Base-by-base conservation (phyloP, 2,329 filamentous ascomycete species). In the Talaromyces sp. region DNA sequence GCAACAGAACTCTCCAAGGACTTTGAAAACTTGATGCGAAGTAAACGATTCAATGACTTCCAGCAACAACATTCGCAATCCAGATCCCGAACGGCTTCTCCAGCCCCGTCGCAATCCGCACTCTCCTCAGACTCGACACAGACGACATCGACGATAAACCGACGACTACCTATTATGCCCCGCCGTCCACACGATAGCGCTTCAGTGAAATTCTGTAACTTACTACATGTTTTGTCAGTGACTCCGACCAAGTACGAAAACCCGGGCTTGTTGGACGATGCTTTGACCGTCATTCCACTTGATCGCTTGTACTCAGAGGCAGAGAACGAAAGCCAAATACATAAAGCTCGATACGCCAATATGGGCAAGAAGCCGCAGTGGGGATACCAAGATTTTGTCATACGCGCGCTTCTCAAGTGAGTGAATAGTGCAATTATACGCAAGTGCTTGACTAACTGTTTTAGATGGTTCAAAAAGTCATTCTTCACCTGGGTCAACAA, bases 401-500 rank as follows among this genome's bases (percentile, higher is more conserved):
- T 98, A 73, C 87, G 91, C 70, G 92, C 94, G 67, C 83, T 98
- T 69, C 83, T 98, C 73, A 89, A 88, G 90, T 93, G 82, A 71
- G 87, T 59, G 62, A 56, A 59, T 19, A 22, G 19, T 22, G 31
- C 33, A n/a, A 25, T 11, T 17, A 31, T 15, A 2, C 8, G 1
- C 2, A 52, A 8, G 33, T 37, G 52, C 52, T 22, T 52, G 22
- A 25, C 59, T 50, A 66, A 68, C 61, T 61, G 61, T 61, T 13
- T 22, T 65, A 92, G 91, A 79, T 98, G 95, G 95, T 99, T 97
- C 82, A 96, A 95, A 81, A 86, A 90, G 69, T 90, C 90, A 8
- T 98, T 98, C 81, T 98, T 98, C 80, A 89, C 90, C 67, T 99
- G 93, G 89, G 92, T 98, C 72, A 96, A 97, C 81, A 97, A 97